phyloP scores from a whole-genome alignment of 2,329 filamentous ascomycete genomes.

The Neurospora sp. region DNA sequence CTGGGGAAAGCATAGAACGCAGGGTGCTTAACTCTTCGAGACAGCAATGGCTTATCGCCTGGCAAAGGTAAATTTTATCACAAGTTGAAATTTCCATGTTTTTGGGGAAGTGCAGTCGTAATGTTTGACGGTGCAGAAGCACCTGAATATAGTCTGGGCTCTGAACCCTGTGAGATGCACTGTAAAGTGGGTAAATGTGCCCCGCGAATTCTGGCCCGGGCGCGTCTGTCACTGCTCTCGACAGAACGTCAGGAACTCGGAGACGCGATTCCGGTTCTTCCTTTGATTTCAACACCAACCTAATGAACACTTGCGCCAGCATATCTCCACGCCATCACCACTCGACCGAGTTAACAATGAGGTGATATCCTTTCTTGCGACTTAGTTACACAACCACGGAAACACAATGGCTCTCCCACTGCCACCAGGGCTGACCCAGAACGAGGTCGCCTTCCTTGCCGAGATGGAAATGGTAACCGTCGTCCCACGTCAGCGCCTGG shows the following conservation, averaged over 20 bases:
- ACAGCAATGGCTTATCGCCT: no score
- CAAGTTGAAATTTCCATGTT: no score
- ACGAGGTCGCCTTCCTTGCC: slow-evolving; percentile 87
- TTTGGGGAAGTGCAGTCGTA: neutral
- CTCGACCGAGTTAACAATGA: neutral
- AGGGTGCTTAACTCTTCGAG: no score
- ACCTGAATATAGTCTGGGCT: neutral
- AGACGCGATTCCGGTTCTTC: neutral
- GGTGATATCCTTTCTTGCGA: neutral
- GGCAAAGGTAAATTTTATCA: no score
- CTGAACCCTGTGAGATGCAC: neutral
- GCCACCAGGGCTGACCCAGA: slow-evolving; percentile 56
- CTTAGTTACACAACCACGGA: neutral
- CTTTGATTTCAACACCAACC: neutral
- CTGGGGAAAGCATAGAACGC: neutral
- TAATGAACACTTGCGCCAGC: neutral
- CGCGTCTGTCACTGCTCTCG: neutral
- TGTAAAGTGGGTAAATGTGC: neutral
- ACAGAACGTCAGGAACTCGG: neutral
- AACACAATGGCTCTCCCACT: slow-evolving; percentile 40
- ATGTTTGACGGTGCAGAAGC: neutral
- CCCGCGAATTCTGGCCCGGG: neutral
- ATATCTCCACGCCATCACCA: neutral
- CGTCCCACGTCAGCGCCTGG: slow-evolving; percentile 81
- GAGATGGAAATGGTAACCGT: slow-evolving; percentile 97